Conservation (phyloP, 1,284 basidiomycete species). For the Trametes sp. region DNA sequence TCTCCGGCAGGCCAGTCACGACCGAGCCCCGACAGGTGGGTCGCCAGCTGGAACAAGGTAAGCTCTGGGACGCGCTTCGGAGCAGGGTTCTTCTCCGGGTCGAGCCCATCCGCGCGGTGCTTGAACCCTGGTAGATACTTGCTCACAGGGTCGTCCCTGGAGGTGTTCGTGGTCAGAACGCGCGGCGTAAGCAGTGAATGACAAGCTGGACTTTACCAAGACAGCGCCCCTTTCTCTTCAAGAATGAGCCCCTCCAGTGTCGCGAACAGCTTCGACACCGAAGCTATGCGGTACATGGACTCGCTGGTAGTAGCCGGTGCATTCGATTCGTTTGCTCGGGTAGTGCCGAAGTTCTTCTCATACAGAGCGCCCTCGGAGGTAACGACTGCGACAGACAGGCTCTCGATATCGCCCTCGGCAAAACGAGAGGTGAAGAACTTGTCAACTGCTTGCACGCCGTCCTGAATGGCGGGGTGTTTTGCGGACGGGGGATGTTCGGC, state of each 20-base stretch:
- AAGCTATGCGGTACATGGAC: constrained; percentile 57
- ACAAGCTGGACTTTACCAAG: constrained; percentile 43
- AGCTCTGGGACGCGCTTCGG: constrained; percentile 42
- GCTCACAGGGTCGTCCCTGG: constrained; percentile 52
- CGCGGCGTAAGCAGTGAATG: background rate
- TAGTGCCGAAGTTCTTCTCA: constrained; percentile 46
- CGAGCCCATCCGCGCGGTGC: constrained; percentile 24
- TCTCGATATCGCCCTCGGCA: constrained; percentile 47
- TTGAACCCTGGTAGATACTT: constrained; percentile 49
- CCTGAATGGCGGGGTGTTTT: constrained; percentile 10
- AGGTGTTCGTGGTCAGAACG: background rate
- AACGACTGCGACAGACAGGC: constrained; percentile 49
- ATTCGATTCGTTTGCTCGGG: constrained; percentile 54
- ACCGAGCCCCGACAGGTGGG: constrained; percentile 56
- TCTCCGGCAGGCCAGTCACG: constrained; percentile 53
- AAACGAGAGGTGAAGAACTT: constrained; percentile 22
- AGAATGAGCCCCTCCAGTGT: constrained; percentile 55
- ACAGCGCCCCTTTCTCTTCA: constrained; percentile 50
- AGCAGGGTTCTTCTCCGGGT: background rate
- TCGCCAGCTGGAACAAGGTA: constrained; percentile 54
- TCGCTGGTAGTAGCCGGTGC: constrained; percentile 37
- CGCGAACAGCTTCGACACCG: constrained; percentile 57
- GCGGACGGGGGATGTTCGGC: constrained; percentile 19
- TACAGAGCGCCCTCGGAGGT: constrained; percentile 49
- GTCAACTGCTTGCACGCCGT: constrained; percentile 4